These are phyloP conservation scores for Chaetothyriales sp. DNA, from an alignment of 2,329 filamentous ascomycete species.

Conservation along the genomic window DNA sequence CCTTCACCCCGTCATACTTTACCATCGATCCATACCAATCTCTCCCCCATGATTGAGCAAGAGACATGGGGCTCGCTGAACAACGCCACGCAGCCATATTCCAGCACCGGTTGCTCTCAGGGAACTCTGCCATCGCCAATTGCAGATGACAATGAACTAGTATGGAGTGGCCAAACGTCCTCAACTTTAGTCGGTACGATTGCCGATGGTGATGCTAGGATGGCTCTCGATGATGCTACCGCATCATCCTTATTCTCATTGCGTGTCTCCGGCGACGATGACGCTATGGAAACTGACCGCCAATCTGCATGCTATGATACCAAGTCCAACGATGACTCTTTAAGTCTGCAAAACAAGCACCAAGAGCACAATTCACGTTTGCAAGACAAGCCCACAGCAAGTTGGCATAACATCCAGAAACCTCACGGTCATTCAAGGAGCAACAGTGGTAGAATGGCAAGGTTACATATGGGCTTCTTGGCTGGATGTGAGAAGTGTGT, in stretches of 20 bases:
- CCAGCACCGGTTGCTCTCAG: constrained; percentile 9
- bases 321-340: background rate
- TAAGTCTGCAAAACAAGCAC: background rate
- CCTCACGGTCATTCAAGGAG: constrained; percentile 1
- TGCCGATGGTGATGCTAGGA: constrained; percentile 10
- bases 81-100: constrained; percentile 6
- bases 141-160: background rate
- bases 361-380: background rate
- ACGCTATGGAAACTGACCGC: background rate
- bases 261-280: constrained; percentile 1
- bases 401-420: constrained; percentile 9
- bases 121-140: constrained; percentile 1
- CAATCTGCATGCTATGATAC: background rate
- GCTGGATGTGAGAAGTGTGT: constrained; percentile 67
- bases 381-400: constrained; percentile 3
- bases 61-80: constrained; percentile 15
- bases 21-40: constrained; percentile 12
- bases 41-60: constrained; percentile 18
- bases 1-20: constrained; percentile 12
- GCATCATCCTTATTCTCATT: constrained; percentile 3
- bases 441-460: constrained; percentile 19
- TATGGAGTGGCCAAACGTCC: background rate
- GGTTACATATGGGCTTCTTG: constrained; percentile 65
- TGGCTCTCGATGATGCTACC: constrained; percentile 9
- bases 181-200: background rate